Percentiles rank a stretch among this genome's conserved stretches.
phyloP scores from a whole-genome alignment of 148 eudicot genomes.

The Dysphania ambrosioides region DNA sequence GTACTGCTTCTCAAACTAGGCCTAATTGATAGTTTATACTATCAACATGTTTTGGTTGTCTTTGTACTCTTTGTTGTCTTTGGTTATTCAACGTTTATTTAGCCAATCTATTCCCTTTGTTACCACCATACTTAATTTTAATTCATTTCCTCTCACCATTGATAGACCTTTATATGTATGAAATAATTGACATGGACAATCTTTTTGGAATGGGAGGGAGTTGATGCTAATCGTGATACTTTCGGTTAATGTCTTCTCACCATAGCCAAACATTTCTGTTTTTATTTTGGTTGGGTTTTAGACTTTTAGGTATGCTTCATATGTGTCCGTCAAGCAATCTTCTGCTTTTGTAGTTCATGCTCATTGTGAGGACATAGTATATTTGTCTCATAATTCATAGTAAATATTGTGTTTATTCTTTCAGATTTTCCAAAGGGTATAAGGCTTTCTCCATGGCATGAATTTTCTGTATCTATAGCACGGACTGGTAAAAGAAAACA shows the following conservation, averaged over 20 bases:
- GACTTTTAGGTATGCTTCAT: not conserved
- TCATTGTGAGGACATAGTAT: not conserved
- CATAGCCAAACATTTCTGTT: not conserved
- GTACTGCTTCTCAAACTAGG: not conserved
- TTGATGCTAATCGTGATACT: too few species aligned
- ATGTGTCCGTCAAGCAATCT: not conserved
- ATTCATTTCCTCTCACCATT: too few species aligned
- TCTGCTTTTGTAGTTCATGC: not conserved
- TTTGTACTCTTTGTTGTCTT: too few species aligned
- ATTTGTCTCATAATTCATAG: not conserved
- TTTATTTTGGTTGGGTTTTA: not conserved
- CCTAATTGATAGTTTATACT: not conserved
- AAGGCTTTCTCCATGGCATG: conserved; percentile 28
- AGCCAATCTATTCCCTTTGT: too few species aligned
- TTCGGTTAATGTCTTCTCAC: too few species aligned
- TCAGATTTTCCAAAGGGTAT: conserved; percentile 30
- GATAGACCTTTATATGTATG: too few species aligned
- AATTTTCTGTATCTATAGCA: conserved; percentile 26
- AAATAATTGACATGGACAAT: too few species aligned
- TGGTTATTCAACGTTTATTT: too few species aligned
- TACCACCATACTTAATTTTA: too few species aligned
- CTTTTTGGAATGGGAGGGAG: too few species aligned
- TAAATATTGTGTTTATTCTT: not conserved
- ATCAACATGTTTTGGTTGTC: too few species aligned
- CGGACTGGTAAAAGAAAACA: conserved; percentile 23